A percentile compares a stretch with the other conserved stretches of the same genome.
Conservation (phyloP, 1,139 yeast species). For the Hyphopichia pseudoburtonii region DNA sequence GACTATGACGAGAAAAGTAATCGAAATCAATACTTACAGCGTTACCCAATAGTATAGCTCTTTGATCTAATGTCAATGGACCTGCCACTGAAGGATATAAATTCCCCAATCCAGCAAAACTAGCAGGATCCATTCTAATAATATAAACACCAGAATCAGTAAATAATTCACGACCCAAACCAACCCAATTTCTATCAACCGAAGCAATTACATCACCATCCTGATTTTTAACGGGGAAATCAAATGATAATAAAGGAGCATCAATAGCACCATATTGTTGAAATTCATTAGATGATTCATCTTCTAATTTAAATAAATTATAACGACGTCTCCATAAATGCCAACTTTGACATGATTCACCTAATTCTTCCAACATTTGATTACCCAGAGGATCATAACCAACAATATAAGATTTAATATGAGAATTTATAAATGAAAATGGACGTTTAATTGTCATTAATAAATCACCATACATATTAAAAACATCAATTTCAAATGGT, state of each 20-base stretch:
- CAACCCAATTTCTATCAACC: conserved; percentile 93
- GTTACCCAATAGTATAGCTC: conserved; percentile 82
- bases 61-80: conserved; percentile 68
- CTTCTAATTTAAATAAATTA: conserved; percentile 64
- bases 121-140: conserved; percentile 74
- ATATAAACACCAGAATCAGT: conserved; percentile 95
- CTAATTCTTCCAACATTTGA: conserved; percentile 54
- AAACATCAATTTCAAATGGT: conserved; percentile 81
- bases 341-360: conserved; percentile 91
- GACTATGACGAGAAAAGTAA: conserved; percentile 86
- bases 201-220: conserved; percentile 63
- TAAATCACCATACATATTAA: conserved; percentile 67
- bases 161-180: conserved; percentile 85
- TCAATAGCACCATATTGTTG: conserved; percentile 83
- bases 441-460: conserved; percentile 75
- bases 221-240: conserved; percentile 72
- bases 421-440: conserved; percentile 85
- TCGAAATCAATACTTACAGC: conserved; percentile 94
- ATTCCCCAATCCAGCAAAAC: conserved; percentile 51
- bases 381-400: conserved; percentile 38
- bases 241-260: conserved; percentile 83
- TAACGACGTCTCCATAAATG: conserved; percentile 90
- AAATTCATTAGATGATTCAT: conserved; percentile 46
- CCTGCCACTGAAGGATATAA: conserved; percentile 42
- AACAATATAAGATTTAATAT: conserved; percentile 72